Evolutionary conservation across 306 rosid species (phyloP).

Genomic region (Hylodesmum podocarpum): DNA sequence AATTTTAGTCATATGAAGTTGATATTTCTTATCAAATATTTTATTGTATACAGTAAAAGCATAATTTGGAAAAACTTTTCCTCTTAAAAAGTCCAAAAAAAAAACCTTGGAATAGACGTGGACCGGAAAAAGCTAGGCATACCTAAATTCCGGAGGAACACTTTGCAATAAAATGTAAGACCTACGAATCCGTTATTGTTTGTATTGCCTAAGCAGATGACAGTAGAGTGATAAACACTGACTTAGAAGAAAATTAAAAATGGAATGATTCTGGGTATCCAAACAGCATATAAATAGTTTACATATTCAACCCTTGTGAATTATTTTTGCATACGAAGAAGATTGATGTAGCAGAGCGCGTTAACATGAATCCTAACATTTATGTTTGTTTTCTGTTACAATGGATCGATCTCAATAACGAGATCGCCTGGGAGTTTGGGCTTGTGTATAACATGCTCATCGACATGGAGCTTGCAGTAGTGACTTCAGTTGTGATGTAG

Average conservation of each 20-base stretch:
- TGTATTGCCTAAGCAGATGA: background rate
- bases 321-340: background rate
- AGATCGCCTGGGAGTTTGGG: conserved; percentile 69
- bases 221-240: background rate
- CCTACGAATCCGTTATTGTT: background rate
- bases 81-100: too few species aligned
- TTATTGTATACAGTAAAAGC: too few species aligned
- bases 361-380: conserved; percentile 3
- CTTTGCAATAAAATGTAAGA: background rate
- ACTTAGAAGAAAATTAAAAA: background rate
- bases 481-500: conserved; percentile 91
- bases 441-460: conserved; percentile 56
- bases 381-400: background rate
- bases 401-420: conserved; percentile 55
- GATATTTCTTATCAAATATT: too few species aligned
- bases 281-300: background rate
- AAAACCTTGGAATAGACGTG: too few species aligned
- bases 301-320: background rate
- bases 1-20: too few species aligned
- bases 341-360: background rate
- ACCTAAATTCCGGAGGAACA: too few species aligned
- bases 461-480: conserved; percentile 69
- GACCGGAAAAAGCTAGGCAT: too few species aligned
- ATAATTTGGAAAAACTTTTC: too few species aligned
- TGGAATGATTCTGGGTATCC: conserved; percentile 25